Base-by-base conservation (phyloP, 805 yeast genomes). In the Ogataea saltuana region DNA sequence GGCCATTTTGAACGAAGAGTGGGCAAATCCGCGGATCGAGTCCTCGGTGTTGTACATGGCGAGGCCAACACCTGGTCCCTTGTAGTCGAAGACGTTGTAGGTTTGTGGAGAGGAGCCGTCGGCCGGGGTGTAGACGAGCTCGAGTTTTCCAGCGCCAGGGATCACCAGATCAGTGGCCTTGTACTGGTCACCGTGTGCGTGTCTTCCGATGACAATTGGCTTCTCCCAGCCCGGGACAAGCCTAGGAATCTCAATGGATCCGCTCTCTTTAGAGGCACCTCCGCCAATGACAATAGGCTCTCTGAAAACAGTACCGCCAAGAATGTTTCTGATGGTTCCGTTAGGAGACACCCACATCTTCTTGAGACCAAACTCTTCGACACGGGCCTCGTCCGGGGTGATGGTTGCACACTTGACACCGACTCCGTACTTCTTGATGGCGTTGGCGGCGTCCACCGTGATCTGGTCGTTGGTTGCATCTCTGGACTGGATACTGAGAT, bases 281-380 rank as follows among this genome's bases (percentile, higher is more conserved):
- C 84, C 83, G 11, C 63, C 67, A 52, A 85, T 84, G 44, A 85
- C 85, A 60, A 85, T 85, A 42, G 90, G 88, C 61, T 85, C 93
- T 67, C 93, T 78, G 68, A 85, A 85, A 23, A 85, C 91, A 17
- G 93, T 85, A 55, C 93, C 93, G 26, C 86, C 87, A 49, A 85
- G 65, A 42, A 85, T 83, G 64, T 85, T 85, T 70, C 93, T 76
- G 55, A 85, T 82, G 22, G 93, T 85, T 53, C 93, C 93, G 60
- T 85, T 85, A 51, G 93, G 93, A 16, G 91, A 85, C 40, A 80
- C 73, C 90, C 91, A 85, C 93, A 85, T 85, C 60, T 85, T 78
- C 59, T 81, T 81, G 63, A 85, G 71, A 36, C 70, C 68, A 54
- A 84, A 85, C 65, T 85, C 93, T 59, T 80, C 70, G 34, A 85